Evolutionary conservation across 2,329 filamentous ascomycete genomes (phyloP).

Genomic region (Alternaria ventricosa): DNA sequence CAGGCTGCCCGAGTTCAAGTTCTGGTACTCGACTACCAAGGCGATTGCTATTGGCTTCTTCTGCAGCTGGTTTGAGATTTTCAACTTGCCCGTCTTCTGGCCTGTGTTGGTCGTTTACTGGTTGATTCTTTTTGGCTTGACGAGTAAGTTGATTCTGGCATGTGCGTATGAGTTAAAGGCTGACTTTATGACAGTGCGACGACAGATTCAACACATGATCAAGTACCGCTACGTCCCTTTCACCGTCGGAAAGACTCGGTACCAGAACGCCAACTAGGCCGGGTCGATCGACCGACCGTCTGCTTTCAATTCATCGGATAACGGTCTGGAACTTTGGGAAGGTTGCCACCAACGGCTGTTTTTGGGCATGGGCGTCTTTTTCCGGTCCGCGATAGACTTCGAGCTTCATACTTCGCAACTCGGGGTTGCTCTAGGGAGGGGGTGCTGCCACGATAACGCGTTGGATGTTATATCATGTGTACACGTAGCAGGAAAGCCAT

Average conservation of each 20-base stretch:
- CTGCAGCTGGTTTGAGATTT: constrained; percentile 92
- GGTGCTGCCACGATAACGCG: constrained; percentile 13
- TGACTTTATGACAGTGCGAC: constrained; percentile 71
- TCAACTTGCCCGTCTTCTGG: constrained; percentile 99
- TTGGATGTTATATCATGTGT: constrained; percentile 27
- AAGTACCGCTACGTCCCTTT: constrained; percentile 99
- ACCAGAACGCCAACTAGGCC: constrained; percentile 38
- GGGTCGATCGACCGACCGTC: not conserved
- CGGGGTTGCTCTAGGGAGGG: constrained; percentile 17
- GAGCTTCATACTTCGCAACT: constrained; percentile 21
- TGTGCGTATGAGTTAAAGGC: not conserved
- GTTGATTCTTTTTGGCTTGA: constrained; percentile 94
- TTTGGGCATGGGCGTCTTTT: constrained; percentile 25
- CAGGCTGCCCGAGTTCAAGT: constrained; percentile 97
- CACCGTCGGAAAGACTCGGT: constrained; percentile 76
- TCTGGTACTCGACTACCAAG: constrained; percentile 95
- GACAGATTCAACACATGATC: constrained; percentile 99
- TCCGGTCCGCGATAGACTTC: constrained; percentile 27
- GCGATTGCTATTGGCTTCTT: constrained; percentile 82
- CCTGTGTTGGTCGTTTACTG: constrained; percentile 98
- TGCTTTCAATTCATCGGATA: constrained; percentile 6
- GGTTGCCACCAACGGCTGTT: constrained; percentile 16
- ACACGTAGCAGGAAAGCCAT: constrained; percentile 20
- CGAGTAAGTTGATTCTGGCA: constrained; percentile 69
- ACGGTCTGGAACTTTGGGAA: constrained; percentile 2